phyloP scores from a whole-genome alignment of 169 alveolate genomes.

The Pseudocohnilembus persalinus region DNA sequence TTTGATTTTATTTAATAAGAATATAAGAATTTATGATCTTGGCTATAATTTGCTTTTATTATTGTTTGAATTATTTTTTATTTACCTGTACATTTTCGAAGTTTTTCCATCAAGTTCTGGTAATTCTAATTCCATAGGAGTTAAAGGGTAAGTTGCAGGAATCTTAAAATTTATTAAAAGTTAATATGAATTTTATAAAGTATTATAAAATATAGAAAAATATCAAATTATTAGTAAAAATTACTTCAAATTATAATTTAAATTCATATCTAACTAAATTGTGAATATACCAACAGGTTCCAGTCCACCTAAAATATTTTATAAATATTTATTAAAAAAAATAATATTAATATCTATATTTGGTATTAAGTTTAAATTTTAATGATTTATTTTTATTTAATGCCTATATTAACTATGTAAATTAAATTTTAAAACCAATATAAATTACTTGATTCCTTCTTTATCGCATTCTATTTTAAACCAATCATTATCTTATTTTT shows the following conservation, averaged over 20 bases:
- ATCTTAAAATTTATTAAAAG: constrained; percentile 58
- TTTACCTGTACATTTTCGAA: constrained; percentile 90
- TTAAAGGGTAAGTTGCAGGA: constrained; percentile 95
- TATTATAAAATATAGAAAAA: too few relatives aligned
- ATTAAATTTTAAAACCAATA: too few relatives aligned
- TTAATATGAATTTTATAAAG: not conserved
- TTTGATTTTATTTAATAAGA: too few relatives aligned
- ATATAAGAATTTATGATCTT: too few relatives aligned
- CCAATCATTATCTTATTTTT: constrained; percentile 95
- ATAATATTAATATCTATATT: not conserved
- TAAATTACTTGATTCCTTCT: constrained; percentile 92
- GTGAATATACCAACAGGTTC: constrained; percentile 96
- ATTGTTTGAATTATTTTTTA: too few relatives aligned
- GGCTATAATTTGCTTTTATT: too few relatives aligned
- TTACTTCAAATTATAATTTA: constrained; percentile 89
- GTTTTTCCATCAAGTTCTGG: constrained; percentile 97
- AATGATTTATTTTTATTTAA: too few relatives aligned
- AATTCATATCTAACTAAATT: constrained; percentile 91
- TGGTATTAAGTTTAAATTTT: too few relatives aligned
- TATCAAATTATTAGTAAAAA: too few relatives aligned
- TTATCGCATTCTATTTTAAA: constrained; percentile 91
- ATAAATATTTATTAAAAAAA: not conserved
- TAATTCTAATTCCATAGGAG: constrained; percentile 94
- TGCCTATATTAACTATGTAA: too few relatives aligned
- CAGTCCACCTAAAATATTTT: constrained; percentile 88